phyloP scores from a whole-genome alignment of 2,329 filamentous ascomycete genomes.

The Pezicula radicicola region DNA sequence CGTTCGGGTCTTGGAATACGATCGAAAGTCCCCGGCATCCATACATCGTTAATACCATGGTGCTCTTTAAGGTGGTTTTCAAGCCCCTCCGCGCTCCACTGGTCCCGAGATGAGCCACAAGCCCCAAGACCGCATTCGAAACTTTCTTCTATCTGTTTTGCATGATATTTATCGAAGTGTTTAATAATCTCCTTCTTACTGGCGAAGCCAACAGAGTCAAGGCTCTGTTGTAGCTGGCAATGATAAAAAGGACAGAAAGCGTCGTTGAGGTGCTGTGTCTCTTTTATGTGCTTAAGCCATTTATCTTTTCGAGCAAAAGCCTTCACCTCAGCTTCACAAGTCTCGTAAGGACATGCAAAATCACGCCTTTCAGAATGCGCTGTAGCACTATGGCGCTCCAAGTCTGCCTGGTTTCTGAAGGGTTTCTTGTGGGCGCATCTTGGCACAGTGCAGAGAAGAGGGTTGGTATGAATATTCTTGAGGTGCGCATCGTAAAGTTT shows the following conservation, averaged over 20 bases:
- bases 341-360: neutral
- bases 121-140: neutral
- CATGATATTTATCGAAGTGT: constrained; percentile 1
- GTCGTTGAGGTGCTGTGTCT: constrained; percentile 8
- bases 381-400: neutral
- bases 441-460: neutral
- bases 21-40: no score
- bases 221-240: neutral
- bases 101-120: neutral
- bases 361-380: neutral
- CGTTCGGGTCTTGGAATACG: no score
- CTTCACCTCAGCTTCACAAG: neutral
- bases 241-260: constrained; percentile 8
- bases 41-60: neutral
- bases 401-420: neutral
- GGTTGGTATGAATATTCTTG: neutral
- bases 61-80: neutral
- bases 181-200: constrained; percentile 3
- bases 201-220: neutral
- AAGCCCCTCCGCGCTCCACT: neutral
- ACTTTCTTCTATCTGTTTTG: neutral
- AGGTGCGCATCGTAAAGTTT: neutral
- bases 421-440: neutral
- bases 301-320: neutral
- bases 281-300: neutral